These are phyloP conservation scores for Rosa chinensis DNA, from an alignment of 306 rosid genomes.

Conservation along the genomic window DNA sequence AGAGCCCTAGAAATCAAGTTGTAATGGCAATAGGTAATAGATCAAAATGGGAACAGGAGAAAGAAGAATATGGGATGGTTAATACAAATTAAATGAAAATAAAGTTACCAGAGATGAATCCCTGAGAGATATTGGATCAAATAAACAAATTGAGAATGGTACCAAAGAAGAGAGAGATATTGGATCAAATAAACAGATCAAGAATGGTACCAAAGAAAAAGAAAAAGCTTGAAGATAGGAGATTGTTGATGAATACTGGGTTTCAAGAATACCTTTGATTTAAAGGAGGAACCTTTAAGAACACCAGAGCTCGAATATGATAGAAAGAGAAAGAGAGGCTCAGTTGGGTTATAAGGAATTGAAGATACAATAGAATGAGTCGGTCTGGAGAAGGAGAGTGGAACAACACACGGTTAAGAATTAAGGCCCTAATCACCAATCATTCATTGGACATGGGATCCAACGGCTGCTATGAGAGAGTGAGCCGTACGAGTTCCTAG, in stretches of 20 bases:
- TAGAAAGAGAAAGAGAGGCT: not conserved
- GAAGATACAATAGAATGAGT: no score
- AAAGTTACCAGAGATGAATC: not conserved
- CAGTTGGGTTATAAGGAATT: not conserved
- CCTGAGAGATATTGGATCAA: not conserved
- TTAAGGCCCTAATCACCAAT: not conserved
- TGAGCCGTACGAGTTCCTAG: no score
- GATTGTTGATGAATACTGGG: conserved; percentile 7
- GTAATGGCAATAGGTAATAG: not conserved
- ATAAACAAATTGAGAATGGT: not conserved
- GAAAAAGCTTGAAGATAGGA: not conserved
- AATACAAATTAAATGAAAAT: not conserved
- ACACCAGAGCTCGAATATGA: not conserved
- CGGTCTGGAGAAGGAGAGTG: not conserved
- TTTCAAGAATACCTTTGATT: conserved; percentile 37
- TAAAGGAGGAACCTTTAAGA: not conserved
- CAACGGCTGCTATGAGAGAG: not conserved
- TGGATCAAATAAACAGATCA: no score
- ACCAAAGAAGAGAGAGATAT: no score
- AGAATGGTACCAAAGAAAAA: not conserved
- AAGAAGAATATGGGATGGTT: conserved; percentile 8
- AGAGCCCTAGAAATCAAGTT: conserved; percentile 28
- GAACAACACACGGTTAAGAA: not conserved
- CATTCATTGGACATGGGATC: not conserved
- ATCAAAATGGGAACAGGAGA: conserved; percentile 5